phyloP scores from a whole-genome alignment of 2,329 filamentous ascomycete genomes.

The Coniochaeta sp. region DNA sequence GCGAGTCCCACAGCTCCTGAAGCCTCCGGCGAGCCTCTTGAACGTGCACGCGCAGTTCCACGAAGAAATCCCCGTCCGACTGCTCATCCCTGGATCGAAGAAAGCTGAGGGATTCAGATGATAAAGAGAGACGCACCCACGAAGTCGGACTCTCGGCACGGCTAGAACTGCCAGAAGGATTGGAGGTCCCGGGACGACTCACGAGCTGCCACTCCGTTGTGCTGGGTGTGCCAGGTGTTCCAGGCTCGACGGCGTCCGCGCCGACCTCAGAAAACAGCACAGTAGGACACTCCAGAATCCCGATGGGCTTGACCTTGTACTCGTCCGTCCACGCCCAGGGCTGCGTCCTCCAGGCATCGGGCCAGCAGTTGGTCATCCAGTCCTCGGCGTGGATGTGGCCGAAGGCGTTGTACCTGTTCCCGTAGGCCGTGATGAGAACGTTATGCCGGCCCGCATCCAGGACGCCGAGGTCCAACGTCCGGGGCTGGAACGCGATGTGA shows the following conservation, averaged over 20 bases:
- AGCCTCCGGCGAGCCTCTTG: background rate
- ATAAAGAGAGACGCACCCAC: background rate
- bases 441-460: constrained; percentile 8
- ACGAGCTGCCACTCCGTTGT: background rate
- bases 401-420: constrained; percentile 20
- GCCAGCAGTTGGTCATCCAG: constrained; percentile 12
- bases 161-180: background rate
- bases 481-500: constrained; percentile 17
- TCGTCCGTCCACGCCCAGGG: constrained; percentile 3
- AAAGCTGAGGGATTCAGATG: background rate
- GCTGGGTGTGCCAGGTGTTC: background rate
- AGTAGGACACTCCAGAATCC: background rate
- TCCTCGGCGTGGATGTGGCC: constrained; percentile 17
- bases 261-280: background rate
- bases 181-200: background rate
- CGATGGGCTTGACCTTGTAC: constrained; percentile 2
- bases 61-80: background rate
- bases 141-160: background rate
- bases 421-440: constrained; percentile 16
- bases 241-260: background rate
- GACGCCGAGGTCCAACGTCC: constrained; percentile 11
- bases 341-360: constrained; percentile 4
- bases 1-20: background rate
- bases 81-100: background rate
- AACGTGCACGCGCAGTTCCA: background rate